These are phyloP conservation scores for Jatropha podagrica DNA, from an alignment of 441 rosid genomes.

Conservation along the genomic window DNA sequence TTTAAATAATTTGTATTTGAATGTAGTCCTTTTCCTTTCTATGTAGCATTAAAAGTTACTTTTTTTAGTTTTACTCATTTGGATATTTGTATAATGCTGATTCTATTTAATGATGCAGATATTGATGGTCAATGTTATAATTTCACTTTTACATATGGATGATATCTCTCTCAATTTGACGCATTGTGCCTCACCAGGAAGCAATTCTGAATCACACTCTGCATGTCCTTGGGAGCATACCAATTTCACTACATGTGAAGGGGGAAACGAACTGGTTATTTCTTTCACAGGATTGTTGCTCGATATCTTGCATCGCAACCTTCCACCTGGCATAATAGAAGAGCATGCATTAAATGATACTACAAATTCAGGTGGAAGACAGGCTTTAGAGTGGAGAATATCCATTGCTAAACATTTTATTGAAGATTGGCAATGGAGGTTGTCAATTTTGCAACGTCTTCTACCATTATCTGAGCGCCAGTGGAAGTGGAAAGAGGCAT, in stretches of 20 bases:
- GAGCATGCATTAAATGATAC: conserved; percentile 56
- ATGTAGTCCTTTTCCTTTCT: not conserved
- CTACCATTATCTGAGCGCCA: conserved; percentile 84
- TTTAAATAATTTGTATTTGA: conserved; percentile 1
- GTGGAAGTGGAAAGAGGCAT: conserved; percentile 96
- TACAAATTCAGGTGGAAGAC: conserved; percentile 54
- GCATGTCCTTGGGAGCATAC: conserved; percentile 43
- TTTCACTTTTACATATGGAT: conserved; percentile 94
- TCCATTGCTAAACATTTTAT: conserved; percentile 66
- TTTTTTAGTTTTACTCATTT: conserved; percentile 13
- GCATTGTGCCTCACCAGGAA: conserved; percentile 52
- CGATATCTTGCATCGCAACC: conserved; percentile 62
- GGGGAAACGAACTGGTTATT: conserved; percentile 72
- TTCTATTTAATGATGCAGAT: conserved; percentile 61
- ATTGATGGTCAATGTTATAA: conserved; percentile 84
- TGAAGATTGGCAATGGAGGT: conserved; percentile 99
- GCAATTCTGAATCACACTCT: conserved; percentile 47
- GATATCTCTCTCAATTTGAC: conserved; percentile 65
- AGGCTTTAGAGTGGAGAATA: conserved; percentile 95
- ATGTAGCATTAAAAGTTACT: not conserved
- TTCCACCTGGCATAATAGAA: conserved; percentile 60
- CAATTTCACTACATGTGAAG: conserved; percentile 50
- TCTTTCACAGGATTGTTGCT: conserved; percentile 79
- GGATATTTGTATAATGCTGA: conserved; percentile 31
- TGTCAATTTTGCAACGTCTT: conserved; percentile 91